Percentiles rank a stretch among this genome's conserved stretches.
These are phyloP conservation scores for Olyra latifolia DNA, from an alignment of 176 grass and related monocot genomes.

Conservation along the genomic window DNA sequence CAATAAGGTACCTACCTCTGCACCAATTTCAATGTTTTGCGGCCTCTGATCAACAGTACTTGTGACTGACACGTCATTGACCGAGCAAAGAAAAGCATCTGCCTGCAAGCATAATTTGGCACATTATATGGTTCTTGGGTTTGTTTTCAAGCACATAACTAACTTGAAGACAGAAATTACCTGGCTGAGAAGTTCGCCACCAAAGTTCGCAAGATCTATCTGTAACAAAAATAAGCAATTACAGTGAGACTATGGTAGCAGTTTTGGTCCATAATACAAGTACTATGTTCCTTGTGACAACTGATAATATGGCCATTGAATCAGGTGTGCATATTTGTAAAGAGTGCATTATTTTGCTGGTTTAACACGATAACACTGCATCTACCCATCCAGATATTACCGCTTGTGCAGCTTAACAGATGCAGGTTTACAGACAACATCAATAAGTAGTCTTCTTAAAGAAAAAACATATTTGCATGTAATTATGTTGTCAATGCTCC, in stretches of 20 bases:
- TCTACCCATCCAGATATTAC: background rate
- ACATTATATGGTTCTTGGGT: background rate
- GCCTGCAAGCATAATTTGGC: constrained; percentile 50
- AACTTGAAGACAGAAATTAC: constrained; percentile 32
- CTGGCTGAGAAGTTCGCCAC: constrained; percentile 86
- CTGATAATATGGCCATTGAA: background rate
- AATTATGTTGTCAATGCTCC: background rate
- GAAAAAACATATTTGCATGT: background rate
- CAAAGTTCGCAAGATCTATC: constrained; percentile 87
- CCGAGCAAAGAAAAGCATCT: constrained; percentile 79
- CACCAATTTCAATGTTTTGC: constrained; percentile 72
- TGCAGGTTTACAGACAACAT: background rate
- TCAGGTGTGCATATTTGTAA: background rate
- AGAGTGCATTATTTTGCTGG: background rate
- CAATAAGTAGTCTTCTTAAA: background rate
- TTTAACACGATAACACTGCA: constrained; percentile 11
- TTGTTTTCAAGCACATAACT: constrained; percentile 25
- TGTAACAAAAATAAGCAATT: constrained; percentile 33
- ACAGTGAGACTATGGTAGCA: constrained; percentile 16
- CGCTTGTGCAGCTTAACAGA: background rate
- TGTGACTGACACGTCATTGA: constrained; percentile 75
- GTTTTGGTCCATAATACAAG: background rate
- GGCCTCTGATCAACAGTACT: constrained; percentile 72
- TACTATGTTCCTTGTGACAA: background rate
- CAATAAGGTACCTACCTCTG: constrained; percentile 58